Percentiles rank a stretch among this genome's conserved stretches.
Conservation (phyloP, 1,139 yeast species). For the Geotrichum klebahnii region DNA sequence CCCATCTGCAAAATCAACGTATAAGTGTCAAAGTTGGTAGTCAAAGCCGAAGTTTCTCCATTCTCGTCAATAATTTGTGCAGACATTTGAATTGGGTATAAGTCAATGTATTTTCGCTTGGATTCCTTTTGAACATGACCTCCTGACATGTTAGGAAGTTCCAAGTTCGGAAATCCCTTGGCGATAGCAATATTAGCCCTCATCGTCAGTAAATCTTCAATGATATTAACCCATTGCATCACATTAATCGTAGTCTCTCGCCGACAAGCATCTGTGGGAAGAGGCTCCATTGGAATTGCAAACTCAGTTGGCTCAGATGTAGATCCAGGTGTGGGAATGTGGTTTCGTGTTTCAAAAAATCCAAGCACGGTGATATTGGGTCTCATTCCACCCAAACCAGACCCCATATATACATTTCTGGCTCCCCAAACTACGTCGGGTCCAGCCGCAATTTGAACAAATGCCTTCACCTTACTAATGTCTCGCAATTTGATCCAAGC, state of each 20-base stretch:
- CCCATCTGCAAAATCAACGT: slow-evolving; percentile 89
- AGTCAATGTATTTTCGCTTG: slow-evolving; percentile 53
- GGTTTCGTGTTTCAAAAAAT: slow-evolving; percentile 21
- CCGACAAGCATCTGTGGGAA: slow-evolving; percentile 81
- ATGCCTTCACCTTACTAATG: slow-evolving; percentile 73
- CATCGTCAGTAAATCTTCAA: slow-evolving; percentile 89
- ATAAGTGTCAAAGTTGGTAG: slow-evolving; percentile 91
- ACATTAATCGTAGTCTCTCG: slow-evolving; percentile 66
- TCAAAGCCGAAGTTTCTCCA: slow-evolving; percentile 62
- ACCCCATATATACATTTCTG: slow-evolving; percentile 80
- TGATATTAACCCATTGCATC: slow-evolving; percentile 84
- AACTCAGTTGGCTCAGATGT: not conserved
- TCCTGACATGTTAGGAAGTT: slow-evolving; percentile 47
- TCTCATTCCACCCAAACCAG: slow-evolving; percentile 95
- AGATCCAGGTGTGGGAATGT: not conserved
- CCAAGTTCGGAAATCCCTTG: slow-evolving; percentile 66
- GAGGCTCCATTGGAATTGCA: slow-evolving; percentile 31
- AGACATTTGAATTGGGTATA: slow-evolving; percentile 95
- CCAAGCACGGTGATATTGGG: slow-evolving; percentile 78
- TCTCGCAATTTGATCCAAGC: slow-evolving; percentile 87
- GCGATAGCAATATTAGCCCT: slow-evolving; percentile 92
- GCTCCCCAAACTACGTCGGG: slow-evolving; percentile 95
- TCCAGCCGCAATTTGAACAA: slow-evolving; percentile 86
- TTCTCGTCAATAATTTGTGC: slow-evolving; percentile 63
- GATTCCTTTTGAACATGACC: slow-evolving; percentile 5